Evolutionary conservation across 2,329 filamentous ascomycete species (phyloP).

Genomic region (Tolypocladium pustulatum): DNA sequence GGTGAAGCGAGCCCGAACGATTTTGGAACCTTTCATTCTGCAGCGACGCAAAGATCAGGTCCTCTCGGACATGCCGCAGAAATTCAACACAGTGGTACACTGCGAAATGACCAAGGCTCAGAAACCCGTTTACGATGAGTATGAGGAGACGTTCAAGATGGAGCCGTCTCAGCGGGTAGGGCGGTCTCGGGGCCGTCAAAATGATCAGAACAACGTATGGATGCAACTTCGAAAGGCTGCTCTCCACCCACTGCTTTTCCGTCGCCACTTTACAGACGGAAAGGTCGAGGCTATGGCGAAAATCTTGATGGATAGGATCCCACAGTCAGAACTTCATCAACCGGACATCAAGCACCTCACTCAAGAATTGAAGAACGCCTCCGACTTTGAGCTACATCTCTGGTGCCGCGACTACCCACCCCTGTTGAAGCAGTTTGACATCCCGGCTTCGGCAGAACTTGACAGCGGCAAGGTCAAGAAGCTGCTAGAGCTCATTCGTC

Average conservation of each 20-base stretch:
- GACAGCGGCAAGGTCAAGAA: slow-evolving; percentile 76
- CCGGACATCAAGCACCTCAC: slow-evolving; percentile 41
- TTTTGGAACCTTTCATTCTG: slow-evolving; percentile 90
- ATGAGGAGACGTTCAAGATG: slow-evolving; percentile 53
- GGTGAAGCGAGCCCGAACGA: slow-evolving; percentile 76
- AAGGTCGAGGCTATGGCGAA: slow-evolving; percentile 68
- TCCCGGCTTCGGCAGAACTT: slow-evolving; percentile 42
- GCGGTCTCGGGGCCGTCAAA: slow-evolving; percentile 35
- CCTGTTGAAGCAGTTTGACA: slow-evolving; percentile 43
- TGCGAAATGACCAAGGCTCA: slow-evolving; percentile 72
- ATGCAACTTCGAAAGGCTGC: slow-evolving; percentile 89
- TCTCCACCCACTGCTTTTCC: slow-evolving; percentile 82
- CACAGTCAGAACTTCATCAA: slow-evolving; percentile 41
- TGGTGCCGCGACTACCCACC: slow-evolving; percentile 50
- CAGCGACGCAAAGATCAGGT: slow-evolving; percentile 91
- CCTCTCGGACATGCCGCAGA: slow-evolving; percentile 70
- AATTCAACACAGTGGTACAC: slow-evolving; percentile 66
- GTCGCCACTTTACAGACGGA: slow-evolving; percentile 66
- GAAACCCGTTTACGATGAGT: slow-evolving; percentile 58
- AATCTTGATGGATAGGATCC: slow-evolving; percentile 61
- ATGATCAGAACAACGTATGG: slow-evolving; percentile 60
- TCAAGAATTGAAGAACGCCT: slow-evolving; percentile 45
- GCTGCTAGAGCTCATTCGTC: slow-evolving; percentile 61
- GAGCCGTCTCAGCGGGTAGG: slow-evolving; percentile 43
- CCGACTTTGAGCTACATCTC: slow-evolving; percentile 55